Base-by-base conservation (phyloP, 495 filamentous ascomycete species). In the Aspergillus saccharolyticus region DNA sequence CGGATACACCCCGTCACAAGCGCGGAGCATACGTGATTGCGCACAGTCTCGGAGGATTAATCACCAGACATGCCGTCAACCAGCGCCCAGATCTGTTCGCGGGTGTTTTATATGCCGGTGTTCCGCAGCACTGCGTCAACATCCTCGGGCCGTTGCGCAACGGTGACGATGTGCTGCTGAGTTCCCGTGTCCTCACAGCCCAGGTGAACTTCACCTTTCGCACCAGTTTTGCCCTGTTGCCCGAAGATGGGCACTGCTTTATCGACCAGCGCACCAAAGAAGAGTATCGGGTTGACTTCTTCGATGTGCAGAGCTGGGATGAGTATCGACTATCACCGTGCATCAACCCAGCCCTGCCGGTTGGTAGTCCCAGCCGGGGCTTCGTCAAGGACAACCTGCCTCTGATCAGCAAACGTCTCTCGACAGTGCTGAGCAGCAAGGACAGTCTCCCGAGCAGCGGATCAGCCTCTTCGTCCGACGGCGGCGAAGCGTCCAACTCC, bases 131-230 rank as follows among this genome's bases (percentile, higher is more conserved):
- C 42, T 96, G 90, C 66, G 85, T 96, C 59, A 96, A 95, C 69
- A 93, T 96, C 47, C 81, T 97, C 15, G 93, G 93, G 1, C 92
- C 93, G 0, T 64, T 98, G 3, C 84, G 93, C 45, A 95, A 94
- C 64, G 91, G 91, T 14, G 93, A 97, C 65, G 87, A 91, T 22
- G 94, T 97, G 1, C 78, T 96, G 3, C 74, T 98, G 33, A 96
- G 90, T 65, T 91, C 90, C 19, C 89, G 89, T 55, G 89, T 97
- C 1, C 78, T 98, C 1, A 96, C 92, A 1, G 91, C 94, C 0
- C 91, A 96, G 70, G 92, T 96, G 51, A 96, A 93, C 70, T 97
- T 98, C 70, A 90, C 89, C 1, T 82, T 98, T 43, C 87, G 93
- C 7, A 96, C 89, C 2, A 89, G 82, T 54, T 98, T 87, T 63